These are phyloP conservation scores for Coemansia javaensis DNA, from an alignment of 192 early-diverging fungal species.

Conservation along the genomic window DNA sequence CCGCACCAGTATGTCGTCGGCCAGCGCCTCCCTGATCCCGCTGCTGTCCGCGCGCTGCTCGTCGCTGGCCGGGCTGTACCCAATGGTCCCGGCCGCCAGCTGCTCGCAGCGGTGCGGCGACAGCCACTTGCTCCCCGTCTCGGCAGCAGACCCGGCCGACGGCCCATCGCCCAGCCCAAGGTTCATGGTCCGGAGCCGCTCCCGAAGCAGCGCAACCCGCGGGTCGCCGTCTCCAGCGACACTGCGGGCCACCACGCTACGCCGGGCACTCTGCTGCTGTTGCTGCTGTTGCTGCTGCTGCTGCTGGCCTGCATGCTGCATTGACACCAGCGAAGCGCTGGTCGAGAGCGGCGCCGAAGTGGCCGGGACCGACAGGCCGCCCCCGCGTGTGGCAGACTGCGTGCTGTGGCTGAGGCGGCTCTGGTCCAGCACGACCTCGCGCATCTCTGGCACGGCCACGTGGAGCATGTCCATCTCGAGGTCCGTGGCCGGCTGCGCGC, in stretches of 20 bases:
- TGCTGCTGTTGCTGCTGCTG: slow-evolving; percentile 2
- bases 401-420: slow-evolving; percentile 9
- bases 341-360: slow-evolving; percentile 7
- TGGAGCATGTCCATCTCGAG: slow-evolving; percentile 26
- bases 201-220: slow-evolving; percentile 7
- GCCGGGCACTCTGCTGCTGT: slow-evolving; percentile 2
- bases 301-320: slow-evolving; percentile 3
- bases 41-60: slow-evolving; percentile 1
- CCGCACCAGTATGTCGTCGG: slow-evolving; percentile 68
- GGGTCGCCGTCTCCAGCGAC: slow-evolving; percentile 3
- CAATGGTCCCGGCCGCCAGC: neutral
- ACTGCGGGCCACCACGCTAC: slow-evolving; percentile 5
- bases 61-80: slow-evolving; percentile 12
- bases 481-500: slow-evolving; percentile 9
- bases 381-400: slow-evolving; percentile 2
- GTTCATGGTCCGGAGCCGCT: slow-evolving; percentile 11
- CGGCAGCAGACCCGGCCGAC: neutral
- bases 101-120: slow-evolving; percentile 6
- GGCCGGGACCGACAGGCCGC: neutral
- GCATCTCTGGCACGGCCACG: slow-evolving; percentile 23
- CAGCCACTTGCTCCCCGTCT: neutral
- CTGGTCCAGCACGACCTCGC: slow-evolving; percentile 18
- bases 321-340: slow-evolving; percentile 7
- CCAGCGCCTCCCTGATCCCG: slow-evolving; percentile 6
- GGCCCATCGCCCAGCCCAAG: neutral